These are phyloP conservation scores for Sporisorium reilianum DNA, from an alignment of 1,284 basidiomycete species.

Conservation along the genomic window DNA sequence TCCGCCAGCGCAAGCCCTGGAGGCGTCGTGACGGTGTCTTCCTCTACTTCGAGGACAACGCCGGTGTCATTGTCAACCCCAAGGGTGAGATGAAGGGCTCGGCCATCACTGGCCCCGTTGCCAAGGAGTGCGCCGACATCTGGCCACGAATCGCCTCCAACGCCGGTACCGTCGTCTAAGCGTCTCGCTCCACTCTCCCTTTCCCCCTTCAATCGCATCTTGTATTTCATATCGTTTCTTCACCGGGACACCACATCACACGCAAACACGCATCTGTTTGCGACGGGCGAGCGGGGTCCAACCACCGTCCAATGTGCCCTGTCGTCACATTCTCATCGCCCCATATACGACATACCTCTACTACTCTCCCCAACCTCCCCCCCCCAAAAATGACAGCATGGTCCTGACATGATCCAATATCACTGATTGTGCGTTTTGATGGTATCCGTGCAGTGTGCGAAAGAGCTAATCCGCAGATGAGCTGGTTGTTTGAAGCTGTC, in stretches of 20 bases:
- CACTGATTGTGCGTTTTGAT: neutral
- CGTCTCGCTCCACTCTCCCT: slow-evolving; percentile 2
- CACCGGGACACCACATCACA: slow-evolving; percentile 14
- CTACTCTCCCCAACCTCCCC: slow-evolving; percentile 13
- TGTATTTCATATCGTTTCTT: slow-evolving; percentile 45
- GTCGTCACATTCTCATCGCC: slow-evolving; percentile 45
- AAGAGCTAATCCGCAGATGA: neutral
- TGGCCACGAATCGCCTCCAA: slow-evolving; percentile 99
- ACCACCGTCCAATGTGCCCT: slow-evolving; percentile 30
- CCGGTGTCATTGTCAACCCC: slow-evolving; percentile 77
- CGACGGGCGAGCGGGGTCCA: slow-evolving; percentile 25
- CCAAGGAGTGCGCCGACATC: slow-evolving; percentile 97
- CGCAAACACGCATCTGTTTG: slow-evolving; percentile 22
- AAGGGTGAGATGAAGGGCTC: slow-evolving; percentile 99
- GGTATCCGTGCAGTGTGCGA: neutral
- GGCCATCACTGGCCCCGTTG: slow-evolving; percentile 94
- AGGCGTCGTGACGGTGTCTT: slow-evolving; percentile 97
- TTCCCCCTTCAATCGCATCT: slow-evolving; percentile 14
- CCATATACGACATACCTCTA: slow-evolving; percentile 33
- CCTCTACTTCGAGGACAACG: slow-evolving; percentile 92
- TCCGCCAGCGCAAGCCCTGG: slow-evolving; percentile 99
- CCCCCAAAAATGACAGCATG: slow-evolving; percentile 51
- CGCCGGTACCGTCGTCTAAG: slow-evolving; percentile 93
- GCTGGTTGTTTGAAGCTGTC: neutral
- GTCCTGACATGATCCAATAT: slow-evolving; percentile 33